Evolutionary conservation across 768 basidiomycete species (phyloP).

Genomic region (Russula griseocarnosa): DNA sequence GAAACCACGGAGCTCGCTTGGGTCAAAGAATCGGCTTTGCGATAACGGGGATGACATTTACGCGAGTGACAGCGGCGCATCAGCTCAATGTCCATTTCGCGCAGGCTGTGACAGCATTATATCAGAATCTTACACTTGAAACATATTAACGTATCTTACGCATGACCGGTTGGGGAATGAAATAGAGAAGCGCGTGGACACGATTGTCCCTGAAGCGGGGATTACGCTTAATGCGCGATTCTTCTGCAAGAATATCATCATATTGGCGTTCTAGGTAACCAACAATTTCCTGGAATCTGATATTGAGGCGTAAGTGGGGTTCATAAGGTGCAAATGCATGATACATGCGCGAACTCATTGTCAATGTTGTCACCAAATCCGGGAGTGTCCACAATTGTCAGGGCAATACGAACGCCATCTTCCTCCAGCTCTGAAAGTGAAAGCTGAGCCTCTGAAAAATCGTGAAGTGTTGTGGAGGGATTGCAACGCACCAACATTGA

Average conservation of each 20-base stretch:
- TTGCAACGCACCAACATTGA: conserved; percentile 73
- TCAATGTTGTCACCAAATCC: conserved; percentile 99
- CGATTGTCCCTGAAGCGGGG: conserved; percentile 98
- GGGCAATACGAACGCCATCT: conserved; percentile 94
- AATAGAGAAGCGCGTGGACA: conserved; percentile 94
- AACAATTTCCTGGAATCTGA: conserved; percentile 94
- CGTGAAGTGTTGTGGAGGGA: background rate
- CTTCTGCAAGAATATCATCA: conserved; percentile 97
- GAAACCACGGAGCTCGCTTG: conserved; percentile 88
- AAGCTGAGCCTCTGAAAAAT: conserved; percentile 3
- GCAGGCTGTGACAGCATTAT: conserved; percentile 48
- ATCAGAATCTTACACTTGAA: conserved; percentile 6
- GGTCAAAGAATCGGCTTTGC: conserved; percentile 97
- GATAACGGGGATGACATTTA: conserved; percentile 97
- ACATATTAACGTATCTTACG: conserved; percentile 49
- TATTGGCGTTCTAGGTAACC: conserved; percentile 98
- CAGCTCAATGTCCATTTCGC: conserved; percentile 98
- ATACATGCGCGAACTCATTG: conserved; percentile 91
- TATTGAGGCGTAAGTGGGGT: conserved; percentile 4
- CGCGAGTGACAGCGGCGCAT: conserved; percentile 97
- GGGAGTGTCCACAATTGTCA: conserved; percentile 98
- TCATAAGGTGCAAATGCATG: background rate
- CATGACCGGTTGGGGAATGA: conserved; percentile 98
- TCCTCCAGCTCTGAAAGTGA: conserved; percentile 80
- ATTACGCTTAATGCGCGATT: conserved; percentile 99